These are phyloP conservation scores for Candida sonorensis DNA, from an alignment of 805 yeast species.

Conservation along the genomic window DNA sequence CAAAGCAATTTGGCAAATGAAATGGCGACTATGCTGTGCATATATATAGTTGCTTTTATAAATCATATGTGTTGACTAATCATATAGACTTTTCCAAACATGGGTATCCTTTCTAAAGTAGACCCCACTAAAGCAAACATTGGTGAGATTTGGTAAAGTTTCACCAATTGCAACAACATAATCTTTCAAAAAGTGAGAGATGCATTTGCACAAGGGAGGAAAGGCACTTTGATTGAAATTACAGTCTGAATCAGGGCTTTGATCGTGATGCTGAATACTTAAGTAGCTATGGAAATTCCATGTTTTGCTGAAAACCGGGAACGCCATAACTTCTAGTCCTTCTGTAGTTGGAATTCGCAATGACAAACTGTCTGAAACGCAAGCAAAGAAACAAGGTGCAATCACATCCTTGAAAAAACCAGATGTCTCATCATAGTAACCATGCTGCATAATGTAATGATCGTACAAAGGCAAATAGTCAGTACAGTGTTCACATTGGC, in stretches of 20 bases:
- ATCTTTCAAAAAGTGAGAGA: slow-evolving; percentile 40
- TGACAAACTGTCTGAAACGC: slow-evolving; percentile 39
- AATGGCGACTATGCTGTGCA: too few relatives aligned
- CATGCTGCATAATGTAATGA: slow-evolving; percentile 56
- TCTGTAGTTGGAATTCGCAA: slow-evolving; percentile 22
- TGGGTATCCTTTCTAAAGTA: slow-evolving; percentile 24
- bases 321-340: slow-evolving; percentile 24
- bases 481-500: slow-evolving; percentile 53
- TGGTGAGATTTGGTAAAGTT: slow-evolving; percentile 28
- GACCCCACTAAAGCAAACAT: slow-evolving; percentile 35
- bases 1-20: slow-evolving; percentile 20
- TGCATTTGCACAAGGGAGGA: slow-evolving; percentile 31
- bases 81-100: slow-evolving; percentile 17
- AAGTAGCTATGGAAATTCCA: slow-evolving; percentile 49
- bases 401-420: slow-evolving; percentile 53
- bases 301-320: slow-evolving; percentile 26
- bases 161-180: slow-evolving; percentile 31
- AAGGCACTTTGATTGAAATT: slow-evolving; percentile 38
- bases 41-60: too few relatives aligned
- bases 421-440: slow-evolving; percentile 41
- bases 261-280: slow-evolving; percentile 31
- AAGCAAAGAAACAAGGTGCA: slow-evolving; percentile 49
- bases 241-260: slow-evolving; percentile 27
- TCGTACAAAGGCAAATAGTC: slow-evolving; percentile 46
- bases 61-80: too few relatives aligned